Percentiles rank a stretch among this genome's conserved stretches.
Evolutionary conservation across 2,329 filamentous ascomycete genomes (phyloP).

Genomic region (Epichloe hybrida): DNA sequence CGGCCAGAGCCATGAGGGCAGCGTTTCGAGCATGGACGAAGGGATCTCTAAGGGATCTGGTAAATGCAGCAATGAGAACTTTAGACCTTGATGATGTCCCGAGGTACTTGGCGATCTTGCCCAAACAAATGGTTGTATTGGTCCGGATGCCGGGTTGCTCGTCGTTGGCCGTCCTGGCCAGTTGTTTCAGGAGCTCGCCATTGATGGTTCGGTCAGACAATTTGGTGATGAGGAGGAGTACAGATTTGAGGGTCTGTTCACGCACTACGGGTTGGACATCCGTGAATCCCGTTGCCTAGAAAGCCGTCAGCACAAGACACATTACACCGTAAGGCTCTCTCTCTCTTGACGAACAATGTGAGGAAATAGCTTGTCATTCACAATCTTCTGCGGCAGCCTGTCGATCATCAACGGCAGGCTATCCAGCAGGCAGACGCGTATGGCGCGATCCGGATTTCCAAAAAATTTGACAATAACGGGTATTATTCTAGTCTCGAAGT

Average conservation of each 20-base stretch:
- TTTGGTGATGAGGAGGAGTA: slow-evolving; percentile 76
- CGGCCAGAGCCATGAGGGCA: slow-evolving; percentile 69
- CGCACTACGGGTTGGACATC: slow-evolving; percentile 82
- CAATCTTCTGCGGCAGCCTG: slow-evolving; percentile 69
- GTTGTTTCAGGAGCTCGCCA: slow-evolving; percentile 75
- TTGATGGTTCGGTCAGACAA: slow-evolving; percentile 88
- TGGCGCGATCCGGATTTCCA: slow-evolving; percentile 77
- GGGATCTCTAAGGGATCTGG: slow-evolving; percentile 76
- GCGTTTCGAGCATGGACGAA: slow-evolving; percentile 92
- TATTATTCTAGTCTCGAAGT: slow-evolving; percentile 73
- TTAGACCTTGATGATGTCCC: slow-evolving; percentile 69
- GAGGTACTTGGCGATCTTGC: slow-evolving; percentile 87
- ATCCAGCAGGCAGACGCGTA: slow-evolving; percentile 82
- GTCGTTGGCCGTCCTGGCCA: slow-evolving; percentile 94
- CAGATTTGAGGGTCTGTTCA: slow-evolving; percentile 91
- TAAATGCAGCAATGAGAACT: slow-evolving; percentile 85
- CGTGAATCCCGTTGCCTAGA: slow-evolving; percentile 79
- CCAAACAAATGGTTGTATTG: slow-evolving; percentile 94
- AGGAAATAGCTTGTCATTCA: slow-evolving; percentile 95
- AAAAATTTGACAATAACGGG: slow-evolving; percentile 90
- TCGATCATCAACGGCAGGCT: slow-evolving; percentile 87
- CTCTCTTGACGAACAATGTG: slow-evolving; percentile 55
- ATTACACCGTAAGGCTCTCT: not conserved
- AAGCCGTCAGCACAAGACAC: slow-evolving; percentile 8
- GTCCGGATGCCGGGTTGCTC: slow-evolving; percentile 95